Conservation (phyloP, 2,329 filamentous ascomycete species). For the Fusarium sp. region DNA sequence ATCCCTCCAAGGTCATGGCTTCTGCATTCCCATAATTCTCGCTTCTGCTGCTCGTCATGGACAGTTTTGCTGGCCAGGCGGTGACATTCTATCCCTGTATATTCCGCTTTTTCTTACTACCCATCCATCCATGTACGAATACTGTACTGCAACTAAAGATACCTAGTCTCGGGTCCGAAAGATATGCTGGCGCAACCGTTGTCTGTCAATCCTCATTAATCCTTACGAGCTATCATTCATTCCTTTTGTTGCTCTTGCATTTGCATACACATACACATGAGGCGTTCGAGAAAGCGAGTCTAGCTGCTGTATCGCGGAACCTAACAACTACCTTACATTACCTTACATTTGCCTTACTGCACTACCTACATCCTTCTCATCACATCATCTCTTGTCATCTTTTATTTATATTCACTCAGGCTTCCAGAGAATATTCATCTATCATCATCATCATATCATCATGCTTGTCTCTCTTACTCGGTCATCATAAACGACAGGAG, state of each 20-base stretch:
- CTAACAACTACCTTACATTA: slow-evolving; percentile 13
- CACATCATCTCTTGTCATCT: neutral
- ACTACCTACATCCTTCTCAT: neutral
- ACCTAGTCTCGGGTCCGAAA: slow-evolving; percentile 5
- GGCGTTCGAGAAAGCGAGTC: slow-evolving; percentile 25
- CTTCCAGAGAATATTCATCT: neutral
- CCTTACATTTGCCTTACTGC: neutral
- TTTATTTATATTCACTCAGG: neutral
- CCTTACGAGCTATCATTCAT: slow-evolving; percentile 12
- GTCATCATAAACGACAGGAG: neutral
- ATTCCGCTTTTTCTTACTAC: slow-evolving; percentile 4
- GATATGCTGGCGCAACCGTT: slow-evolving; percentile 16
- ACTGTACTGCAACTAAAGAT: neutral
- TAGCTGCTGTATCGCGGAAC: slow-evolving; percentile 20
- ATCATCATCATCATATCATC: neutral
- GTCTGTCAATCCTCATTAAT: neutral
- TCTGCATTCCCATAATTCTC: slow-evolving; percentile 33
- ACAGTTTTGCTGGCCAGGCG: slow-evolving; percentile 12
- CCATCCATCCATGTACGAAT: slow-evolving; percentile 1
- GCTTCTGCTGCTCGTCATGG: slow-evolving; percentile 29
- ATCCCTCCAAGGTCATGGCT: slow-evolving; percentile 2
- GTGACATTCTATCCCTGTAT: slow-evolving; percentile 30
- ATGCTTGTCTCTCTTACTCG: neutral
- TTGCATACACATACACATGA: slow-evolving; percentile 27
- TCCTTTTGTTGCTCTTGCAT: slow-evolving; percentile 4